Evolutionary conservation across 2,329 filamentous ascomycete genomes (phyloP), one percentile per base, ranked within the genome.

Genomic region (Dothistroma pini): DNA sequence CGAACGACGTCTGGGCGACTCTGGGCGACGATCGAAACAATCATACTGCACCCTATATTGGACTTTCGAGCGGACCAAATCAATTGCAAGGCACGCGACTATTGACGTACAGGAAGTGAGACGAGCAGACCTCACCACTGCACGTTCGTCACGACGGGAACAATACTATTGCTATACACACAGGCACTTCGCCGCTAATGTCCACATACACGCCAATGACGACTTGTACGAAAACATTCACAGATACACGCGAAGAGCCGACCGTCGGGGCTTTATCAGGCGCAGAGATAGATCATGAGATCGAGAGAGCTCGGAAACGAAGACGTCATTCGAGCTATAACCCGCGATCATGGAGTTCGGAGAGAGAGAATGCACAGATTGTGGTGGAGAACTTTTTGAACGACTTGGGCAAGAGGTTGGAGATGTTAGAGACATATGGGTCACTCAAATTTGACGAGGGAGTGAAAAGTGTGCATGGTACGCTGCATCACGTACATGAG

Each of bases 371-470:
- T 68, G 74, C 81, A 48, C 79, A 80, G 57, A 57, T 78, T 1
- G 67, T 80, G 68, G 77, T 95, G 55, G 91, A 95, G 72, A 78
- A 89, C 55, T 95, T 96, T 75, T 82, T 99, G 58, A 84, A 88
- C 44, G 92, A 97, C 74, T 83, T 99, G 49, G 93, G 96, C 76
- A 84, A 89, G 67, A 86, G 93, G 57, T 81, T 99, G 52, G 92
- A 96, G 71, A 89, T 91, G 75, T 84, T 97, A 52, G 95, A 99
- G 76, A 87, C 85, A 65, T 96, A 96, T 72, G 88, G 90, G 65
- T 91, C 96, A 71, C 78, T 92, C 61, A 89, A 89, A 63, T 83
- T 96, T 68, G 95, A 99, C 75, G 83, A 89, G 50, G 90, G 91
- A 71, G 87, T 97, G 59, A 88, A 90, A 49, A 86, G 90, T 67